Base-by-base conservation (phyloP, 257 asterid genomes). In the Avicennia marina region DNA sequence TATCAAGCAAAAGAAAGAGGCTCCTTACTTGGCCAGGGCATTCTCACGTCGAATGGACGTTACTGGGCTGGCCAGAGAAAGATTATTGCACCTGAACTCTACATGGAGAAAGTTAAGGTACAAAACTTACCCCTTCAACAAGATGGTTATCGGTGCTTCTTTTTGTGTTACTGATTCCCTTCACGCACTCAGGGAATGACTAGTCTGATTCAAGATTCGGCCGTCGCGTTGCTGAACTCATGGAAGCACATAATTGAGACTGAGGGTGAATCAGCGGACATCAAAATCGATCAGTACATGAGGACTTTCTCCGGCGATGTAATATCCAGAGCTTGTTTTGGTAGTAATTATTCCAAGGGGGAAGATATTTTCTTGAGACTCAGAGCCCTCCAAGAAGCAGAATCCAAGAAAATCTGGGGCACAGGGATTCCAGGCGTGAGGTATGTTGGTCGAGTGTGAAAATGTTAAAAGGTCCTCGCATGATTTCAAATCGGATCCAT, bases 31-130 rank as follows among this genome's bases (percentile, higher is more conserved):
- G 84, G 84, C 0, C 64, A 73, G 1, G 79, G 80, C 43, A 58
- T 78, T 27, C 58, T 78, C 6, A 71, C 81, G 2, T 74, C 84
- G 6, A 74, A 71, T 25, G 81, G 78, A 3, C 7, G 34, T 11
- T 38, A 43, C 2, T 78, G 84, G 84, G 67, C 66, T 31, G 75
- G 61, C 58, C 84, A 78, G 45, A 70, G 81, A 48, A 77, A 77
- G 66, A 62, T 77, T 20, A 18, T 77, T 13, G 84, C 84, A 1
- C 84, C 84, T 6, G 76, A 78, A 44, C 61, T 78, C 27, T 70
- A 63, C 80, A 55, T 67, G 78, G 80, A 73, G 22, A 78, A 70
- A 26, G 84, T 78, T 3, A 78, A 78, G 84, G 84, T 78, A 62
- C 16, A 42, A 34, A 27, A 13, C 9, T 19, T 1, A 2, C 2